These are phyloP conservation scores for Fusarium floridanum DNA, from an alignment of 2,329 filamentous ascomycete species.

Conservation along the genomic window DNA sequence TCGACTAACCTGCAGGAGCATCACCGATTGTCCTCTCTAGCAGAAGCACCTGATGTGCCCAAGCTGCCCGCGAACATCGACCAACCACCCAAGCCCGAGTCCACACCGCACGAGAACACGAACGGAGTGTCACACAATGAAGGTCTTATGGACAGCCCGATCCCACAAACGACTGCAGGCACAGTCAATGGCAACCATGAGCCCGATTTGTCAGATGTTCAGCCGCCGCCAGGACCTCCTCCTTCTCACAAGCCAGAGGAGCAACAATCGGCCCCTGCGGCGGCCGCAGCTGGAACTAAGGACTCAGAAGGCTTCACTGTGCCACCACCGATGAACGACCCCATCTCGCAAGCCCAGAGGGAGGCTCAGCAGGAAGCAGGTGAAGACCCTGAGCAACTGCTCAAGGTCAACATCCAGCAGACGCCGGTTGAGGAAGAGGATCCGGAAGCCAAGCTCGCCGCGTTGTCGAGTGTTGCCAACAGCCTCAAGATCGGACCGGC, in stretches of 20 bases:
- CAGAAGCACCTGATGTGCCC: constrained; percentile 65
- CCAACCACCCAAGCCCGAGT: constrained; percentile 38
- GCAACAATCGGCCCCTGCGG: constrained; percentile 50
- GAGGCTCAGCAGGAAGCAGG: constrained; percentile 64
- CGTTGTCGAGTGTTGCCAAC: constrained; percentile 80
- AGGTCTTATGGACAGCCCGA: constrained; percentile 46
- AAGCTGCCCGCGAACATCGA: constrained; percentile 46
- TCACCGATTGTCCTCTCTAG: constrained; percentile 67
- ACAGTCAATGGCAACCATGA: constrained; percentile 63
- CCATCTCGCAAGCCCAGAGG: constrained; percentile 79
- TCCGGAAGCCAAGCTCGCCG: constrained; percentile 78
- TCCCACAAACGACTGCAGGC: constrained; percentile 46
- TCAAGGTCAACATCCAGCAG: constrained; percentile 85
- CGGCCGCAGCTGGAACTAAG: constrained; percentile 57
- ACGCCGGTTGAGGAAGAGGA: constrained; percentile 84
- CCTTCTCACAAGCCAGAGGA: constrained; percentile 56
- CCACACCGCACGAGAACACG: constrained; percentile 56
- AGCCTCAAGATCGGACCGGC: constrained; percentile 77
- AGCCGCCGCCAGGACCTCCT: constrained; percentile 65
- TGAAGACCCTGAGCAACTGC: constrained; percentile 74
- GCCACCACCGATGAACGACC: constrained; percentile 72
- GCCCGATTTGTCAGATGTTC: constrained; percentile 64
- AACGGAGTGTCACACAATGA: constrained; percentile 58
- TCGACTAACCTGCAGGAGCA: constrained; percentile 70
- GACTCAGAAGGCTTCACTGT: constrained; percentile 84